Evolutionary conservation across 768 basidiomycete genomes (phyloP).

Genomic region (Coprinellus aureogranulatus): DNA sequence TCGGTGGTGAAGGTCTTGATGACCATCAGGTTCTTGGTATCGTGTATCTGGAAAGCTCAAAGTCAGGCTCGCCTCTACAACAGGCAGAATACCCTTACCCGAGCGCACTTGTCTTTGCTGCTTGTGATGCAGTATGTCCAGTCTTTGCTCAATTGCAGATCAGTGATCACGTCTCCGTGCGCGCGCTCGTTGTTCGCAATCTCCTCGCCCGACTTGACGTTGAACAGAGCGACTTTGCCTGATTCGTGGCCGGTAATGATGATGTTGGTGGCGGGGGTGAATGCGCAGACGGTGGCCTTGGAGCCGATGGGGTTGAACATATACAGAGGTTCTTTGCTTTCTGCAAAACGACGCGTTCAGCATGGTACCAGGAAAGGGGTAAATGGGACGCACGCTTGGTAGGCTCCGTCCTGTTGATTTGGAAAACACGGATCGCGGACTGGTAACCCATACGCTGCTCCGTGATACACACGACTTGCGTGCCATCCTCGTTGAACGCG

Average conservation of each 20-base stretch:
- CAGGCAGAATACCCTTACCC: conserved; percentile 56
- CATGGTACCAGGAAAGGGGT: neutral
- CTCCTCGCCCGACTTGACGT: conserved; percentile 85
- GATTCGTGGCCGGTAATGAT: conserved; percentile 96
- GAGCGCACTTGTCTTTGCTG: conserved; percentile 94
- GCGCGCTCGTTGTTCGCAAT: conserved; percentile 80
- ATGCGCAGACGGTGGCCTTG: conserved; percentile 96
- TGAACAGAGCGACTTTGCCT: conserved; percentile 91
- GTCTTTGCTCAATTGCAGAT: conserved; percentile 87
- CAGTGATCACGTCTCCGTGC: conserved; percentile 84
- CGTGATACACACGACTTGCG: conserved; percentile 86
- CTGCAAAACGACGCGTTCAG: conserved; percentile 36
- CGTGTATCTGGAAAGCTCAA: conserved; percentile 60
- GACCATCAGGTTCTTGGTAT: conserved; percentile 81
- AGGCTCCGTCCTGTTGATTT: conserved; percentile 80
- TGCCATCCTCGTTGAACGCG: conserved; percentile 82
- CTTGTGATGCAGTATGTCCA: conserved; percentile 94
- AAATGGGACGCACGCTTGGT: conserved; percentile 64
- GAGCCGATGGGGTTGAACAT: conserved; percentile 89
- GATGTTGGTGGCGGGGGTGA: conserved; percentile 71
- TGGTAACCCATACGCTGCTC: conserved; percentile 96
- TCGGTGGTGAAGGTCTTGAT: conserved; percentile 94
- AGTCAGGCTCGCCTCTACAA: neutral
- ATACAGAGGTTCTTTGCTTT: conserved; percentile 68
- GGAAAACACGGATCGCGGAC: conserved; percentile 87